phyloP scores from a whole-genome alignment of 2,329 filamentous ascomycete species.

The Didymosphaeria variabile region DNA sequence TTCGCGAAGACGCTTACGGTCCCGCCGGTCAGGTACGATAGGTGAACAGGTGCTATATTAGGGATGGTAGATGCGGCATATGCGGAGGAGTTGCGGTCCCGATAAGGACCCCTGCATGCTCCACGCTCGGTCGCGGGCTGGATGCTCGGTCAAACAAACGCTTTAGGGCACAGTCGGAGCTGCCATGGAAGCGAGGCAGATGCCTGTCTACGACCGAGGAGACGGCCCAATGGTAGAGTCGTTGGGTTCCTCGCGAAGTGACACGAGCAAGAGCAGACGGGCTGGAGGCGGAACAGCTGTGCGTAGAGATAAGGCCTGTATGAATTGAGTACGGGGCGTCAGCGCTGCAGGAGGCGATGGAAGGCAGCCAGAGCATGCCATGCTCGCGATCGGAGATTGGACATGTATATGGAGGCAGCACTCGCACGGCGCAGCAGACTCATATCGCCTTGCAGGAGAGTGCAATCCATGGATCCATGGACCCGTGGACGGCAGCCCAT shows the following conservation, averaged over 20 bases:
- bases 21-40: slow-evolving; percentile 33
- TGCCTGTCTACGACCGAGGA: slow-evolving; percentile 20
- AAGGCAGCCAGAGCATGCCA: slow-evolving; percentile 3
- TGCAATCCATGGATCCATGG: neutral
- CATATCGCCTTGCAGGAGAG: slow-evolving; percentile 3
- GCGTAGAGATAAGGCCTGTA: slow-evolving; percentile 32
- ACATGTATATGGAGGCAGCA: neutral
- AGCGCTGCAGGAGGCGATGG: slow-evolving; percentile 22
- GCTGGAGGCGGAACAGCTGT: slow-evolving; percentile 16
- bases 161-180: slow-evolving; percentile 26
- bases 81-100: slow-evolving; percentile 34
- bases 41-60: slow-evolving; percentile 34
- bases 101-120: slow-evolving; percentile 43
- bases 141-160: slow-evolving; percentile 33
- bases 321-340: slow-evolving; percentile 32
- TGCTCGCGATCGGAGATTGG: slow-evolving; percentile 13
- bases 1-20: slow-evolving; percentile 37
- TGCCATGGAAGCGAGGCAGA: slow-evolving; percentile 28
- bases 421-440: slow-evolving; percentile 14
- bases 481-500: neutral
- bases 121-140: slow-evolving; percentile 21
- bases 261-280: slow-evolving; percentile 18
- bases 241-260: slow-evolving; percentile 15
- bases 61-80: slow-evolving; percentile 26
- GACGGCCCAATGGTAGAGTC: slow-evolving; percentile 26